phyloP scores from a whole-genome alignment of 768 basidiomycete genomes.

The Rhodotorula graminis region DNA sequence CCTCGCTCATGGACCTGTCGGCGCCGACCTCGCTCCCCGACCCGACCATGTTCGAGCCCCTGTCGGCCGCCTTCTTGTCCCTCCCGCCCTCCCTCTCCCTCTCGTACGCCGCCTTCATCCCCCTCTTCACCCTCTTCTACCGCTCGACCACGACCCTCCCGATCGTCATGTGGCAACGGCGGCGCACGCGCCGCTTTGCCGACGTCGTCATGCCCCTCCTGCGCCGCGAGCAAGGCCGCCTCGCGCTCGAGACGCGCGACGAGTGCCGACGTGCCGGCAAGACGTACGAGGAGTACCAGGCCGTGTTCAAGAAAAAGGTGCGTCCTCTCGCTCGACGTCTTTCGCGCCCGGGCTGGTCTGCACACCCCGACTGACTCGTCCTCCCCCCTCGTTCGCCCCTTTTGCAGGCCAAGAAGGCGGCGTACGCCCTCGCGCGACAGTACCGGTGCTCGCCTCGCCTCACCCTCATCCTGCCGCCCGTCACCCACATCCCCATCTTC shows the following conservation, averaged over 20 bases:
- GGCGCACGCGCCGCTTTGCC: constrained; percentile 38
- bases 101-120: constrained; percentile 45
- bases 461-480: constrained; percentile 45
- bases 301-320: constrained; percentile 43
- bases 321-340: constrained; percentile 5
- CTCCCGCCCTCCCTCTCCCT: constrained; percentile 40
- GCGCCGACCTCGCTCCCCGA: constrained; percentile 10
- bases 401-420: constrained; percentile 26
- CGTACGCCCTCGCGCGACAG: constrained; percentile 19
- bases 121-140: constrained; percentile 45
- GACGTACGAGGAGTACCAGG: constrained; percentile 46
- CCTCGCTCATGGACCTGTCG: constrained; percentile 7
- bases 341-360: neutral
- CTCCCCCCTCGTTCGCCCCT: neutral
- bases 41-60: constrained; percentile 37
- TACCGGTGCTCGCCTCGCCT: constrained; percentile 45
- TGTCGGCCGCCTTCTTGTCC: constrained; percentile 34
- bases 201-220: constrained; percentile 45
- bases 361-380: neutral
- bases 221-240: constrained; percentile 38
- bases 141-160: constrained; percentile 46
- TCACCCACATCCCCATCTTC: constrained; percentile 48
- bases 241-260: constrained; percentile 41
- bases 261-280: constrained; percentile 44
- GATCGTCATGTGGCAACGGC: constrained; percentile 46